A percentile compares a stretch with the other conserved stretches of the same genome.
These are phyloP conservation scores for Zanthoxylum bungeanum DNA, from an alignment of 345 rosid species.

Conservation along the genomic window DNA sequence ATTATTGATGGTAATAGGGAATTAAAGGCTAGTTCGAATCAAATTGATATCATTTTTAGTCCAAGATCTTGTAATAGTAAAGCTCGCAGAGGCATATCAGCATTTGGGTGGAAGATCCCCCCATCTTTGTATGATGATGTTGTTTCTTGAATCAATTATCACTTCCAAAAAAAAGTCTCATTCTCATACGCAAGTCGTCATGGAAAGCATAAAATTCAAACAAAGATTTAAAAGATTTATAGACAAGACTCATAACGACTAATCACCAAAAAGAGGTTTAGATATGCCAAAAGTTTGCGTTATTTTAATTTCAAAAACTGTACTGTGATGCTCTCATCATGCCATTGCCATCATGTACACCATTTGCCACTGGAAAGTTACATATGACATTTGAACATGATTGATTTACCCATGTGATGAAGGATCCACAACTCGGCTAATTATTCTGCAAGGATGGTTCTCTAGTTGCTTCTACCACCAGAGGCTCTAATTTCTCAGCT, in stretches of 20 bases:
- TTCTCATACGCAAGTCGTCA: too few species aligned
- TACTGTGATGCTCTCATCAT: conserved; percentile 4
- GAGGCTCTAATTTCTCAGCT: conserved; percentile 57
- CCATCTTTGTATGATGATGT: too few species aligned
- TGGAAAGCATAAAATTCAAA: too few species aligned
- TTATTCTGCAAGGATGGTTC: conserved; percentile 56
- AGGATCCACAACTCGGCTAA: conserved; percentile 2
- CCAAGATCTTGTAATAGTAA: too few species aligned
- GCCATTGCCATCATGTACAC: conserved; percentile 14
- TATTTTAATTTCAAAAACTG: conserved; percentile 2
- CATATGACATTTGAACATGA: conserved; percentile 2
- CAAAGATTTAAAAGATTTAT: too few species aligned
- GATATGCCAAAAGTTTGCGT: conserved; percentile 7
- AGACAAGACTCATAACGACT: background rate
- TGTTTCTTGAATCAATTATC: too few species aligned
- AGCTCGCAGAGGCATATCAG: too few species aligned
- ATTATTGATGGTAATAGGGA: too few species aligned
- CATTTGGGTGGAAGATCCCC: too few species aligned
- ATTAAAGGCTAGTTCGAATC: too few species aligned
- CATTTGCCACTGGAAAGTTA: conserved; percentile 8
- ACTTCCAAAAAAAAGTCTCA: too few species aligned
- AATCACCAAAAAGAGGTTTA: background rate
- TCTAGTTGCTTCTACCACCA: conserved; percentile 48
- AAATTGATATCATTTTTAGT: too few species aligned
- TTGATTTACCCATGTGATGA: background rate